These are phyloP conservation scores for Mycena belliarum DNA, from an alignment of 768 basidiomycete species.

Conservation along the genomic window DNA sequence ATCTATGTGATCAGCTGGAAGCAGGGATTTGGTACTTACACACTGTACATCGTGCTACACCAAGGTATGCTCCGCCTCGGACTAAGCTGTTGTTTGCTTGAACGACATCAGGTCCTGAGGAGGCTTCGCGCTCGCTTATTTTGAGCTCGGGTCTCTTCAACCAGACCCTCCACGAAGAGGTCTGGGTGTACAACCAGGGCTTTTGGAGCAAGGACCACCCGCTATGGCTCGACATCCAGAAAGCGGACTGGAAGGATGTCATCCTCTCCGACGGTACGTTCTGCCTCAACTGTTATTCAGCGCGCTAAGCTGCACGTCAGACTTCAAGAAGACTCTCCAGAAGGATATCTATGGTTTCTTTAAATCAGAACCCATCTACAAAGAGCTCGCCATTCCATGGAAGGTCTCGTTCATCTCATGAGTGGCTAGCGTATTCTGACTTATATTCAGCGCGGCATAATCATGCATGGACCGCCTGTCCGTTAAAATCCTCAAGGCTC, in stretches of 20 bases:
- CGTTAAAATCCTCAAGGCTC: conserved; percentile 12
- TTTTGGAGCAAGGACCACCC: conserved; percentile 63
- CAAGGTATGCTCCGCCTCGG: conserved; percentile 40
- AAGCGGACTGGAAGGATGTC: conserved; percentile 73
- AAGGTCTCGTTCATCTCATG: conserved; percentile 46
- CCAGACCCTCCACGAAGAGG: conserved; percentile 61
- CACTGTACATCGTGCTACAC: conserved; percentile 56
- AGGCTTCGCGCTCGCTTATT: conserved; percentile 51
- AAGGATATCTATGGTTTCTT: conserved; percentile 84
- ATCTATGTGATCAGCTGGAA: conserved; percentile 48
- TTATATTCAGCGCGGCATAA: conserved; percentile 65
- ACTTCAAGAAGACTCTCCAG: conserved; percentile 65
- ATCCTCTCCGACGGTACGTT: conserved; percentile 54
- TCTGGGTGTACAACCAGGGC: conserved; percentile 77
- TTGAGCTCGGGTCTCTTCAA: conserved; percentile 52
- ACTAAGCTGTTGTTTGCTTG: background rate
- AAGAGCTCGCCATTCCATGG: conserved; percentile 78
- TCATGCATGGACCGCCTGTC: conserved; percentile 84
- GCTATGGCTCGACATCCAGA: conserved; percentile 64
- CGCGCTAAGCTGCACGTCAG: conserved; percentile 7
- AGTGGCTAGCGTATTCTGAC: background rate
- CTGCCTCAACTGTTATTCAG: background rate
- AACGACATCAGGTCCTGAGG: conserved; percentile 41
- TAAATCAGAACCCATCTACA: conserved; percentile 70
- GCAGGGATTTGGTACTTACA: conserved; percentile 27